Conservation (phyloP, 352 stramenopile genomes). For the Phytophthora cryptogea region DNA sequence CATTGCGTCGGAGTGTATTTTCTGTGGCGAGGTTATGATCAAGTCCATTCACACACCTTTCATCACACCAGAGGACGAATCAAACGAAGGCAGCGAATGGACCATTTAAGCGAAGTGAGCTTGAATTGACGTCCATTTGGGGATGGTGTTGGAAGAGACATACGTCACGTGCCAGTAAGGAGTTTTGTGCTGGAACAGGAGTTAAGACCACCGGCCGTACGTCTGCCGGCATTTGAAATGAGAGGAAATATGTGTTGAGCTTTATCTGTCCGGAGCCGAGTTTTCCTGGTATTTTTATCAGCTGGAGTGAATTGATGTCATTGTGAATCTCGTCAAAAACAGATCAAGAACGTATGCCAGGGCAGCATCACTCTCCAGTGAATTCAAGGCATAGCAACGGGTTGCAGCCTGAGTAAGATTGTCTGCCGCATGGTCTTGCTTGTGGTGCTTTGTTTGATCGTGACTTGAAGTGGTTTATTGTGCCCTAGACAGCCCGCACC, state of each 20-base stretch:
- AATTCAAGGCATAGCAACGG: constrained; percentile 11
- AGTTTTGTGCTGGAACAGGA: constrained; percentile 3
- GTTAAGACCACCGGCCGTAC: background rate
- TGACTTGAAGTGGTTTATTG: constrained; percentile 2
- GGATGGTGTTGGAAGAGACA: background rate
- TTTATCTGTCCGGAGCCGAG: constrained; percentile 8
- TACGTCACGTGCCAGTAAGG: constrained; percentile 2
- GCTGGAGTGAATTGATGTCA: constrained; percentile 4
- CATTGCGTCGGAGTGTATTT: constrained; percentile 94
- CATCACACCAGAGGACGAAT: constrained; percentile 89
- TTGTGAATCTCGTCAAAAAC: background rate
- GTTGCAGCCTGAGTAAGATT: constrained; percentile 18
- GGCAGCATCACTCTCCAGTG: background rate
- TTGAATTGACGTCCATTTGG: constrained; percentile 1
- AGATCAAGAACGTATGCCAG: constrained; percentile 12
- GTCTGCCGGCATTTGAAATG: constrained; percentile 7
- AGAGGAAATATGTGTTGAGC: constrained; percentile 32
- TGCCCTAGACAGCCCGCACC: constrained; percentile 14
- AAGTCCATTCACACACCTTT: constrained; percentile 93
- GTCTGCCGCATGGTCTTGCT: background rate
- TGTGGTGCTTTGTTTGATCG: background rate
- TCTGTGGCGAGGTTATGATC: constrained; percentile 96
- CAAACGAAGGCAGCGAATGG: constrained; percentile 81
- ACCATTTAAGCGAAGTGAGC: constrained; percentile 57
- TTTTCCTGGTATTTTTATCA: constrained; percentile 30